Conservation (phyloP, 345 rosid species). For the Dipteronia sinensis region DNA sequence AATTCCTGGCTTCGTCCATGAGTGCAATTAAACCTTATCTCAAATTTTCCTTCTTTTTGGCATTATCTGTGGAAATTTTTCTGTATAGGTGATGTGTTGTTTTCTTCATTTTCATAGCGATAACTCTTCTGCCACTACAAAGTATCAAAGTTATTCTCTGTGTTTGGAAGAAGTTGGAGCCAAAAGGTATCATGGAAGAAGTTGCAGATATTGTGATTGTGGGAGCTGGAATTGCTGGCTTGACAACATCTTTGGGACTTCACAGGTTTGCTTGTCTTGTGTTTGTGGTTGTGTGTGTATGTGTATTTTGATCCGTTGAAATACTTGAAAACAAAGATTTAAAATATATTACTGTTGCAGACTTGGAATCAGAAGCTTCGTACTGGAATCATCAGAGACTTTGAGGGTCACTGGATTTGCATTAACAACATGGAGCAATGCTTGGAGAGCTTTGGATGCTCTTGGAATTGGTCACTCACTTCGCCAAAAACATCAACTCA, state of each 20-base stretch:
- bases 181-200: constrained; percentile 12
- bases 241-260: constrained; percentile 63
- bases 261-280: constrained; percentile 34
- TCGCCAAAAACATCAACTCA: constrained; percentile 40
- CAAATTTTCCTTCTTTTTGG: no score
- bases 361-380: constrained; percentile 66
- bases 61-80: no score
- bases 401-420: constrained; percentile 67
- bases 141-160: no score
- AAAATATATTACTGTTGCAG: constrained; percentile 29
- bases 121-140: no score
- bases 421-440: constrained; percentile 52
- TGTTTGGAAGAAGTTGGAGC: not conserved
- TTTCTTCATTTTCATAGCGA: no score
- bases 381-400: constrained; percentile 62
- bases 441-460: constrained; percentile 77
- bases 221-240: constrained; percentile 75
- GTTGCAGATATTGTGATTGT: constrained; percentile 50
- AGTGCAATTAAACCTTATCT: no score
- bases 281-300: not conserved
- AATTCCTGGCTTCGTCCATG: no score
- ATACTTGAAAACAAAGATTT: not conserved
- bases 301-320: not conserved
- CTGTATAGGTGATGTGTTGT: no score
- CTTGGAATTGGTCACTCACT: constrained; percentile 51